phyloP scores from a whole-genome alignment of 2,329 filamentous ascomycete species.

The Phialophora tarda region DNA sequence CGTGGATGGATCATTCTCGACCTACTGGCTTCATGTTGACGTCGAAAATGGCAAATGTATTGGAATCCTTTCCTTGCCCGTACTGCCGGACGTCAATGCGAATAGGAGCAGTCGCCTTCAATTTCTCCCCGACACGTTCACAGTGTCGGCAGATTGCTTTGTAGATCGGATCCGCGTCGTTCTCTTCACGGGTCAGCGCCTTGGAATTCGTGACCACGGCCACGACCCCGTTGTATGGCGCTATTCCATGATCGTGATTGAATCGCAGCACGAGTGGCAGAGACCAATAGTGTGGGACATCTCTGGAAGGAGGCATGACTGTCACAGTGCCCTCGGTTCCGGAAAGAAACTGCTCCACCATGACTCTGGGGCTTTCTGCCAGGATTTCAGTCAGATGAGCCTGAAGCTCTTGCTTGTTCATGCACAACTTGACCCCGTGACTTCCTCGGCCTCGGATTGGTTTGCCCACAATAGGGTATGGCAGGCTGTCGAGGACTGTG shows the following conservation, averaged over 20 bases:
- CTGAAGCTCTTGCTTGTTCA: slow-evolving; percentile 41
- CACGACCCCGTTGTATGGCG: slow-evolving; percentile 57
- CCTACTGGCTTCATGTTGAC: slow-evolving; percentile 60
- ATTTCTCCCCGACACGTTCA: slow-evolving; percentile 48
- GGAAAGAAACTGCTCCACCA: slow-evolving; percentile 57
- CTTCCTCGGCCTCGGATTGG: slow-evolving; percentile 58
- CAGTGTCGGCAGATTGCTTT: slow-evolving; percentile 47
- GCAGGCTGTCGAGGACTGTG: slow-evolving; percentile 34
- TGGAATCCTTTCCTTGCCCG: slow-evolving; percentile 35
- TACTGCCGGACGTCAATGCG: slow-evolving; percentile 56
- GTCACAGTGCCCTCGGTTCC: slow-evolving; percentile 60
- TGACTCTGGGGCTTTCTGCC: slow-evolving; percentile 47
- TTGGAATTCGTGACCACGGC: slow-evolving; percentile 57
- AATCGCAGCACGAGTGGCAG: slow-evolving; percentile 55
- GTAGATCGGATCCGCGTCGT: slow-evolving; percentile 45
- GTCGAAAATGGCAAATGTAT: slow-evolving; percentile 56
- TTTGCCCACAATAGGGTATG: slow-evolving; percentile 55
- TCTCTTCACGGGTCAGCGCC: slow-evolving; percentile 45
- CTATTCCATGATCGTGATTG: slow-evolving; percentile 56
- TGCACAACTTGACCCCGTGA: slow-evolving; percentile 57
- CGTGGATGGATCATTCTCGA: slow-evolving; percentile 15
- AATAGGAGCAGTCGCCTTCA: slow-evolving; percentile 53
- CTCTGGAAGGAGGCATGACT: slow-evolving; percentile 56
- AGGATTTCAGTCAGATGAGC: slow-evolving; percentile 47
- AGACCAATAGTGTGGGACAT: slow-evolving; percentile 48